These are phyloP conservation scores for Cutaneotrichosporon sp. DNA, from an alignment of 1,284 basidiomycete species.

Conservation along the genomic window DNA sequence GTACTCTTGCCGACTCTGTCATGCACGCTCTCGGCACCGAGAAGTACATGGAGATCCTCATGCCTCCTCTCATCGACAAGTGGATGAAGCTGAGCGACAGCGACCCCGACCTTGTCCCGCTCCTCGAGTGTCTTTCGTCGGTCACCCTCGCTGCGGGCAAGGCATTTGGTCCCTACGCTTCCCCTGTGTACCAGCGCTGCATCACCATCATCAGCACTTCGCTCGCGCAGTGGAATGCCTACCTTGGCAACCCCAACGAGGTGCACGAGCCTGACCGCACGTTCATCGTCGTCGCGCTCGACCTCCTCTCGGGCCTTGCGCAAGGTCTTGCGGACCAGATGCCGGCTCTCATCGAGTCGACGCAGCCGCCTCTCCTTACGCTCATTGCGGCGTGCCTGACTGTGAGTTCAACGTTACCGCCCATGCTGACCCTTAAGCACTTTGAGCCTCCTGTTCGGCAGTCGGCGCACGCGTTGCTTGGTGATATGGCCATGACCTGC, in stretches of 20 bases:
- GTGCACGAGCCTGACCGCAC: slow-evolving; percentile 90
- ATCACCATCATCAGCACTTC: slow-evolving; percentile 78
- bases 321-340: slow-evolving; percentile 85
- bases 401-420: slow-evolving; percentile 37
- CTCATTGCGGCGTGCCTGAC: slow-evolving; percentile 82
- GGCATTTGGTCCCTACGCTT: slow-evolving; percentile 86
- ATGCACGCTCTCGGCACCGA: slow-evolving; percentile 82
- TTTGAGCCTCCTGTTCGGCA: slow-evolving; percentile 93
- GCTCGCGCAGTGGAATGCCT: slow-evolving; percentile 71
- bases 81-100: slow-evolving; percentile 88
- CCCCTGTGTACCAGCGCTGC: slow-evolving; percentile 91
- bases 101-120: slow-evolving; percentile 88
- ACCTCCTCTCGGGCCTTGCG: slow-evolving; percentile 90
- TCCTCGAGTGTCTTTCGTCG: slow-evolving; percentile 96
- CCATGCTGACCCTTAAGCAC: slow-evolving; percentile 58
- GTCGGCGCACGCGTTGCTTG: slow-evolving; percentile 93
- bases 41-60: slow-evolving; percentile 86
- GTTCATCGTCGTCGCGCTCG: slow-evolving; percentile 93
- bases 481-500: slow-evolving; percentile 96
- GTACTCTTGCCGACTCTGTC: slow-evolving; percentile 95
- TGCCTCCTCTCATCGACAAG: slow-evolving; percentile 88
- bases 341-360: slow-evolving; percentile 66
- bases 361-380: slow-evolving; percentile 72
- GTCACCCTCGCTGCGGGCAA: slow-evolving; percentile 94
- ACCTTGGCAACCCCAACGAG: slow-evolving; percentile 63